Conservation (phyloP, 2,329 filamentous ascomycete genomes). For the Chaetomiaceae sp. region DNA sequence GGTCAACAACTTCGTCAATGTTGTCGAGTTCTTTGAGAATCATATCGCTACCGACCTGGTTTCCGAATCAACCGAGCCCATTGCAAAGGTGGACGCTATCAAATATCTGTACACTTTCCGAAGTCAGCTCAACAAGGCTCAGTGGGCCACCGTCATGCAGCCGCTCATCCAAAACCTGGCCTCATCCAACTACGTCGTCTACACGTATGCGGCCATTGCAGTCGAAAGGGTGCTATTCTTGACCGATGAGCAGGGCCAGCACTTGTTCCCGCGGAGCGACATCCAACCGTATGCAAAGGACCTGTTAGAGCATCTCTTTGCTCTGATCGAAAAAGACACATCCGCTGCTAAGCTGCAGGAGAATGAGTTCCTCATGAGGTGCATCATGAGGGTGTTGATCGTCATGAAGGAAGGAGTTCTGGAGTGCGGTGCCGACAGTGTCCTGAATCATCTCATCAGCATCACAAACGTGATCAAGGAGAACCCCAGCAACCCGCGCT, state of each 20-base stretch:
- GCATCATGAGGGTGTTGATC: constrained; percentile 94
- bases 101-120: constrained; percentile 98
- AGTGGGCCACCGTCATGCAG: constrained; percentile 87
- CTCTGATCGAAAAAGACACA: constrained; percentile 78
- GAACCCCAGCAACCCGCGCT: constrained; percentile 94
- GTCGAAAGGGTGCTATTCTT: constrained; percentile 91
- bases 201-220: constrained; percentile 94
- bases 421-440: constrained; percentile 65
- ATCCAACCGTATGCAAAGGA: constrained; percentile 81
- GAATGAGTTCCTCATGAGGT: constrained; percentile 98
- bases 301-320: constrained; percentile 83
- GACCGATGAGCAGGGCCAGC: constrained; percentile 67
- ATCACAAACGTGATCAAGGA: constrained; percentile 90
- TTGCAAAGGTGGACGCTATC: constrained; percentile 95
- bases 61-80: constrained; percentile 66
- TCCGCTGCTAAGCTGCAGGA: constrained; percentile 93
- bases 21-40: constrained; percentile 92
- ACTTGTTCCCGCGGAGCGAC: constrained; percentile 73
- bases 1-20: constrained; percentile 80
- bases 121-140: constrained; percentile 84
- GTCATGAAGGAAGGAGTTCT: constrained; percentile 78
- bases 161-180: constrained; percentile 87
- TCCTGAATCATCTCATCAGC: constrained; percentile 78
- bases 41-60: constrained; percentile 87
- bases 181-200: constrained; percentile 90